Percentiles rank a stretch among this genome's conserved stretches.
Evolutionary conservation across 176 grass and related monocot species (phyloP).

Genomic region (Triticum urartu): DNA sequence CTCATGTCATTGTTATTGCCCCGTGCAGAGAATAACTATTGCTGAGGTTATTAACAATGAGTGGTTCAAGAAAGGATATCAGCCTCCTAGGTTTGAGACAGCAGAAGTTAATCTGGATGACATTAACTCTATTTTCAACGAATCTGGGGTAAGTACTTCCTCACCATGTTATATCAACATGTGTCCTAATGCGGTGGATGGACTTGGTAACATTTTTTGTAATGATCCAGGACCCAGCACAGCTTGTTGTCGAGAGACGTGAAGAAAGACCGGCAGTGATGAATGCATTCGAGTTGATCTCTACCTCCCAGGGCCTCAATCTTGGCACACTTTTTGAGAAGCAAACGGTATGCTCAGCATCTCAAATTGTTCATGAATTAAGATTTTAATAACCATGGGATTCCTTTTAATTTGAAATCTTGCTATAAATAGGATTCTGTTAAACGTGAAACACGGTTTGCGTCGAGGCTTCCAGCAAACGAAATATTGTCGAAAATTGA

Average conservation of each 20-base stretch:
- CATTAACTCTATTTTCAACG: constrained; percentile 76
- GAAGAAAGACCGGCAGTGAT: constrained; percentile 69
- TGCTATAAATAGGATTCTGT: constrained; percentile 49
- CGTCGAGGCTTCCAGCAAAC: constrained; percentile 85
- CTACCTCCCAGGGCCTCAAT: constrained; percentile 95
- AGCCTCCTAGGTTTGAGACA: constrained; percentile 70
- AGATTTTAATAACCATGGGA: not conserved
- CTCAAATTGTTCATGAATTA: not conserved
- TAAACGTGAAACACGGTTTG: constrained; percentile 93
- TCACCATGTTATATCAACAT: not conserved
- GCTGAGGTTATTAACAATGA: constrained; percentile 74
- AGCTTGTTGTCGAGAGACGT: constrained; percentile 89
- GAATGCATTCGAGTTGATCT: constrained; percentile 99
- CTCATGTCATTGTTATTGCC: not conserved
- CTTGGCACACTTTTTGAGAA: constrained; percentile 94
- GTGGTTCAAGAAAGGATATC: constrained; percentile 98
- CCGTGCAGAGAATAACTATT: constrained; percentile 83
- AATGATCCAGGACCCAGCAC: constrained; percentile 49
- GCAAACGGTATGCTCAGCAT: constrained; percentile 53
- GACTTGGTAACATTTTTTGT: constrained; percentile 21
- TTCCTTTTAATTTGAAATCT: not conserved
- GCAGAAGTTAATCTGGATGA: constrained; percentile 77
- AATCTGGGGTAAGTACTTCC: constrained; percentile 52
- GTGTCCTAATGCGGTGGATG: not conserved
- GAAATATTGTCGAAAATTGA: constrained; percentile 96